Conservation (phyloP, 306 rosid species). For the Vigna nakashimae region DNA sequence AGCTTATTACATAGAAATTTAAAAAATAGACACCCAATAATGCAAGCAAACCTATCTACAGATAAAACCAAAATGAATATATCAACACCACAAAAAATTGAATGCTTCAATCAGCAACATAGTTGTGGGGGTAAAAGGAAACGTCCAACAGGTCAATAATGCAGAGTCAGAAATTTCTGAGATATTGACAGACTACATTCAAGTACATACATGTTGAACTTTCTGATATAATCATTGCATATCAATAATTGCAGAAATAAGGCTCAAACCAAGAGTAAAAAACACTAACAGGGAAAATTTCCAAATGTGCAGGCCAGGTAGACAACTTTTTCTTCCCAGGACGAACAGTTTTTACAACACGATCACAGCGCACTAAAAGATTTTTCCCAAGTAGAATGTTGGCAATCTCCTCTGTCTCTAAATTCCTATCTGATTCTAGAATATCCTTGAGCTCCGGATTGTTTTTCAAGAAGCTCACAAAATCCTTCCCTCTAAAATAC, state of each 20-base stretch:
- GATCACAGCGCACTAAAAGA: slow-evolving; percentile 94
- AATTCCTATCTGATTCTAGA: slow-evolving; percentile 71
- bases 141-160: slow-evolving; percentile 14
- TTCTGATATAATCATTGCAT: slow-evolving; percentile 26
- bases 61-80: slow-evolving; percentile 20
- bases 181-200: slow-evolving; percentile 16
- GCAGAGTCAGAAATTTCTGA: not conserved
- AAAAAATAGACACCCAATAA: slow-evolving; percentile 12
- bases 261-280: not conserved
- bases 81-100: not conserved
- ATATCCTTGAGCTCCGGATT: slow-evolving; percentile 86
- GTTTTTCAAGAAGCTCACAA: slow-evolving; percentile 75
- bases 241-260: slow-evolving; percentile 17
- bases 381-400: slow-evolving; percentile 73
- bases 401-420: slow-evolving; percentile 83
- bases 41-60: slow-evolving; percentile 32
- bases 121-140: slow-evolving; percentile 1
- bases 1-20: slow-evolving; percentile 11
- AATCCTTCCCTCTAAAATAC: slow-evolving; percentile 97
- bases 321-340: slow-evolving; percentile 97
- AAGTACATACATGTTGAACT: slow-evolving; percentile 11
- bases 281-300: slow-evolving; percentile 77
- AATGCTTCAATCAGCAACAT: not conserved
- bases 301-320: slow-evolving; percentile 98
- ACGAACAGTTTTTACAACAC: slow-evolving; percentile 94